Evolutionary conservation across 2,329 filamentous ascomycete genomes (phyloP).

Genomic region (Pseudocercospora pini-densiflorae): DNA sequence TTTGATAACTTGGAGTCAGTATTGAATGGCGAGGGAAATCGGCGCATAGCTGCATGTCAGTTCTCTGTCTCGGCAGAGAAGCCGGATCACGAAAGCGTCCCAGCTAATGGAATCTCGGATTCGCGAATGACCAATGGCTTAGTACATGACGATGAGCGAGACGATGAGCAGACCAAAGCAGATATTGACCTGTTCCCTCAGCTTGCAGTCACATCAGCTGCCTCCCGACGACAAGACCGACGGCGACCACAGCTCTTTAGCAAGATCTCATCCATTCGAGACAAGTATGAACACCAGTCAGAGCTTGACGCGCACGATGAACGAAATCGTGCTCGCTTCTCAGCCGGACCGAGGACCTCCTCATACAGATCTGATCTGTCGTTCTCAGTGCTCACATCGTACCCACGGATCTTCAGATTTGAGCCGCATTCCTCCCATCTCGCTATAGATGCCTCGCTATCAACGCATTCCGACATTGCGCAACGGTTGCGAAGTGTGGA

Average conservation of each 20-base stretch:
- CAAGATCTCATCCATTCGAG: constrained; percentile 44
- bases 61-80: constrained; percentile 62
- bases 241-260: constrained; percentile 46
- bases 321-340: constrained; percentile 39
- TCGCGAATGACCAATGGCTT: constrained; percentile 37
- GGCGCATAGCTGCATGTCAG: constrained; percentile 75
- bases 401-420: constrained; percentile 72
- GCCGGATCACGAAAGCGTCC: constrained; percentile 35
- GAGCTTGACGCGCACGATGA: constrained; percentile 38
- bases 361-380: constrained; percentile 56
- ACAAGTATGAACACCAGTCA: constrained; percentile 42
- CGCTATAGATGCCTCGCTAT: constrained; percentile 60
- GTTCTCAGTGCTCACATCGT: constrained; percentile 83
- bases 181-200: constrained; percentile 39
- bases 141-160: constrained; percentile 30
- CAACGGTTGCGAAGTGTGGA: constrained; percentile 66
- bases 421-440: constrained; percentile 45
- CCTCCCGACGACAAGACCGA: constrained; percentile 16
- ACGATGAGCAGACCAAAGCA: constrained; percentile 19
- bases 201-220: constrained; percentile 21
- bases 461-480: constrained; percentile 75
- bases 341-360: constrained; percentile 35
- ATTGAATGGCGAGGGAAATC: constrained; percentile 76
- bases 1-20: constrained; percentile 68
- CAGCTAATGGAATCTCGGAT: constrained; percentile 37